Evolutionary conservation across 2,329 filamentous ascomycete species (phyloP).

Genomic region (Paradendryphiella salina): DNA sequence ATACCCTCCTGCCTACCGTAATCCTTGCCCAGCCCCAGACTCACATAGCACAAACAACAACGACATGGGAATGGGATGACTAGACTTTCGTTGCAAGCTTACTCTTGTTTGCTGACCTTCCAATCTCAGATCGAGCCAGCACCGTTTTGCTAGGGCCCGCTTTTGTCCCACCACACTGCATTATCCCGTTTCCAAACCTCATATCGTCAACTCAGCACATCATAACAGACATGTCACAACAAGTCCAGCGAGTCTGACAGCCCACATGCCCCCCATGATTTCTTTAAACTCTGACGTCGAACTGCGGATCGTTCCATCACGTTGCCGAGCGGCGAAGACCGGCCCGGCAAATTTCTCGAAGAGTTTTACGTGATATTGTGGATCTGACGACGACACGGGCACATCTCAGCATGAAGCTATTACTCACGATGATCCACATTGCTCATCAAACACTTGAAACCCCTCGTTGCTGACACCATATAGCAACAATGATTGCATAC

Average conservation of each 20-base stretch:
- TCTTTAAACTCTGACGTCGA: background rate
- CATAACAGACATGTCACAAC: background rate
- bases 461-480: slow-evolving; percentile 11
- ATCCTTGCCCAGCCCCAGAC: background rate
- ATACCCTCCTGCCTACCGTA: too few relatives aligned
- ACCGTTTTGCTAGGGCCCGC: slow-evolving; percentile 8
- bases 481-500: slow-evolving; percentile 8
- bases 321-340: slow-evolving; percentile 26
- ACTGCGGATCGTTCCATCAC: slow-evolving; percentile 17
- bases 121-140: background rate
- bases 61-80: background rate
- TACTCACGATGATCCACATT: slow-evolving; percentile 36
- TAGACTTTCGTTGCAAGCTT: background rate
- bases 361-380: slow-evolving; percentile 40
- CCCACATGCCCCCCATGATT: background rate
- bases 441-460: slow-evolving; percentile 24
- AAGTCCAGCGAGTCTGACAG: background rate
- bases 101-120: background rate
- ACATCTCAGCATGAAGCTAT: slow-evolving; percentile 30
- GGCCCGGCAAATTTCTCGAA: slow-evolving; percentile 33
- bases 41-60: background rate
- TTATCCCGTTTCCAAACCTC: slow-evolving; percentile 6
- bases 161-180: slow-evolving; percentile 5
- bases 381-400: slow-evolving; percentile 25
- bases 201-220: slow-evolving; percentile 5